Conservation (phyloP, 345 rosid species). For the Anacardium occidentale region DNA sequence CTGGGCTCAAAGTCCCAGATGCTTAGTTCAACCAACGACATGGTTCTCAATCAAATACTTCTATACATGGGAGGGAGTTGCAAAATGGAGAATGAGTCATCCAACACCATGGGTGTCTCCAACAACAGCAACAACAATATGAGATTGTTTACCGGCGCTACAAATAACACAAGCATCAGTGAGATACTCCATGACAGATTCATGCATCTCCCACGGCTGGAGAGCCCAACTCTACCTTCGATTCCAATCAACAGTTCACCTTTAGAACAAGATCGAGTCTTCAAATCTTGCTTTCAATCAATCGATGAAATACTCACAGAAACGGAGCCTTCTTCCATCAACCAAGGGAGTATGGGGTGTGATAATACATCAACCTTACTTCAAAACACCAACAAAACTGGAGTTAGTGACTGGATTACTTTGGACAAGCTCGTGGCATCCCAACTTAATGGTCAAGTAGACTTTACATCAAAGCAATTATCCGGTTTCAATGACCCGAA, state of each 20-base stretch:
- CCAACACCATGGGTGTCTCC: slow-evolving; percentile 13
- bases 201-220: slow-evolving; percentile 74
- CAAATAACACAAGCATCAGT: slow-evolving; percentile 23
- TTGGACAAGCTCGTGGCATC: slow-evolving; percentile 89
- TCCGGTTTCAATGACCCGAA: slow-evolving; percentile 45
- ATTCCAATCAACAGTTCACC: slow-evolving; percentile 20
- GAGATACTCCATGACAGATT: slow-evolving; percentile 43
- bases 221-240: slow-evolving; percentile 47
- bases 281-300: slow-evolving; percentile 29
- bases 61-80: slow-evolving; percentile 65
- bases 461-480: slow-evolving; percentile 41
- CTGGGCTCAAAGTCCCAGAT: slow-evolving; percentile 45
- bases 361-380: background rate
- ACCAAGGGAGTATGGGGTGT: slow-evolving; percentile 15
- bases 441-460: slow-evolving; percentile 70
- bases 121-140: slow-evolving; percentile 16
- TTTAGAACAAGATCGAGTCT: slow-evolving; percentile 22
- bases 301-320: slow-evolving; percentile 41
- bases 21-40: slow-evolving; percentile 33
- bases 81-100: slow-evolving; percentile 50
- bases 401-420: slow-evolving; percentile 66
- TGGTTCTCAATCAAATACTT: slow-evolving; percentile 67
- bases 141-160: slow-evolving; percentile 21
- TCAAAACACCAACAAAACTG: slow-evolving; percentile 16
- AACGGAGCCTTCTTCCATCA: slow-evolving; percentile 29